Base-by-base conservation (phyloP, 495 filamentous ascomycete species). In the Aspergillus biplanus region DNA sequence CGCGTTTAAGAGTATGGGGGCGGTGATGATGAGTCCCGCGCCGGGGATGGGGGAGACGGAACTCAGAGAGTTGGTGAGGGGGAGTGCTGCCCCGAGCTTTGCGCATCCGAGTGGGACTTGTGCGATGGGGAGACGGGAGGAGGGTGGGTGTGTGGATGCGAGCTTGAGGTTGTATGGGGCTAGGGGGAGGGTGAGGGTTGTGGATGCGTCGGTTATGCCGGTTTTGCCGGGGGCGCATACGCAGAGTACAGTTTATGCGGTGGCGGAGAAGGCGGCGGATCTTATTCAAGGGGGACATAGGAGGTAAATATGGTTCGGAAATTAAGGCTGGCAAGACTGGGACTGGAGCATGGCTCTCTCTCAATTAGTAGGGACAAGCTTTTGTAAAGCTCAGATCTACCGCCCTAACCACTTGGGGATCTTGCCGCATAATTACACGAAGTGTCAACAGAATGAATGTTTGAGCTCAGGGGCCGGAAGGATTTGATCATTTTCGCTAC, bases 131-230 rank as follows among this genome's bases (percentile, higher is more conserved):
- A 84, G 84, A 31, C 69, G 71, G 16, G 78, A 81, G 49, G 71
- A 81, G 7, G 85, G 84, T 4, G 85, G 85, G 1, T 82, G 83
- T 13, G 75, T 78, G 2, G 71, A 80, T 58, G 33, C 66, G 7
- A 56, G 74, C 18, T 66, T 86, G 50, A 70, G 64, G 53, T 82
- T 86, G 0, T 83, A 85, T 65, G 84, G 83, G 0, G 73, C 74
- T 3, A 67, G 52, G 11, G 57, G 57, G 47, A 80, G 80, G 58
- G 61, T 87, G 16, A 73, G 84, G 5, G 75, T 86, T 1, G 73
- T 83, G 5, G 85, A 87, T 69, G 83, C 83, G 6, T 83, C 81
- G 21, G 70, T 88, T n/a, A 69, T 87, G 33, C 87, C 87, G 3
- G 64, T 89, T 56, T 78, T 87, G 32, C 75, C 85, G 4, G 71